A percentile compares a stretch with the other conserved stretches of the same genome.
Conservation (phyloP, 805 yeast genomes). For the Kodamaea leandrae region DNA sequence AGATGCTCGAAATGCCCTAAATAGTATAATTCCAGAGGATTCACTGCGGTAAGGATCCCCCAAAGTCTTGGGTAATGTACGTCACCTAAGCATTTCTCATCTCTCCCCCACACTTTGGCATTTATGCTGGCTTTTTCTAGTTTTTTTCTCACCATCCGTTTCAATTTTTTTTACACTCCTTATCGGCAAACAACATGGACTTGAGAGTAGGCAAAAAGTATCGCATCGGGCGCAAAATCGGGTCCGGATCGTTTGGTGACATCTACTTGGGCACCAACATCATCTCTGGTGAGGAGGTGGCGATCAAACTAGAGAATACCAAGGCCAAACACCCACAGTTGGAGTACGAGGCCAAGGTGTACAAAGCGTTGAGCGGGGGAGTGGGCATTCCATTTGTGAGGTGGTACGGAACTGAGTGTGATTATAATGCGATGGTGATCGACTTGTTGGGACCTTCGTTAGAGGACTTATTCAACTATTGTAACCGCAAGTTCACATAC, state of each 20-base stretch:
- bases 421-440: conserved; percentile 94
- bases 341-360: conserved; percentile 95
- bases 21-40: too few species aligned
- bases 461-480: conserved; percentile 93
- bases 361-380: conserved; percentile 92
- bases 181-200: conserved; percentile 38
- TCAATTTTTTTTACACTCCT: conserved; percentile 3
- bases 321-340: conserved; percentile 95
- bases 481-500: conserved; percentile 88
- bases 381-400: conserved; percentile 96
- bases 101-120: background rate
- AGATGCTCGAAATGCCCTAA: too few species aligned
- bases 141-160: background rate
- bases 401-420: conserved; percentile 96
- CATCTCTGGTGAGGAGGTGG: conserved; percentile 96
- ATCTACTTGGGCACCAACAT: conserved; percentile 91
- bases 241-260: conserved; percentile 97
- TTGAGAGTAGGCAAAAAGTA: conserved; percentile 91
- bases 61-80: too few species aligned
- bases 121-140: background rate
- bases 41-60: too few species aligned
- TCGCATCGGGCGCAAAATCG: conserved; percentile 91
- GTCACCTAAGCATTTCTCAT: background rate
- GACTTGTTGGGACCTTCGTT: conserved; percentile 93
- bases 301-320: conserved; percentile 87